Base-by-base conservation (phyloP, 495 filamentous ascomycete species). In the Letharia columbiana region DNA sequence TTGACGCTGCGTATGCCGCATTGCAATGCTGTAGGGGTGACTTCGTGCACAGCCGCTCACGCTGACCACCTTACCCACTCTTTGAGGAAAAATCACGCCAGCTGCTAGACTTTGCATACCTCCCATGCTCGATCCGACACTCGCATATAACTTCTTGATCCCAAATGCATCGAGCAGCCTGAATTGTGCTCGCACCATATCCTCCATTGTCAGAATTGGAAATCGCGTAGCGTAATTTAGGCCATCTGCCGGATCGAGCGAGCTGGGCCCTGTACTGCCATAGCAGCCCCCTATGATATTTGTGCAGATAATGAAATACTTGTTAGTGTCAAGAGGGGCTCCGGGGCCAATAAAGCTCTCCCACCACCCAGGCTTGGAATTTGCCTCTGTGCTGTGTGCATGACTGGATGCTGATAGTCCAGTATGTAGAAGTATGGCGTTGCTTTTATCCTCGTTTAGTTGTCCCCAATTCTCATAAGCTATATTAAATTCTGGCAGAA, bases 111-210 rank as follows among this genome's bases (percentile, higher is more conserved):
- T 95, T 73, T 97, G 92, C 94, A 98, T 98, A 23, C 94, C 94
- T 59, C 93, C 94, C 94, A 99, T 99, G 77, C 91, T 96, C 13
- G 90, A 89, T 18, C 94, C 94, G 28, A 98, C 92, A 60, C 91
- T 96, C 12, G 95, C 93, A 73, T 95, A 91, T 23, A 98, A 80
- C 73, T 86, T 91, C 47, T 85, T 71, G 42, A 98, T 89, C 5
- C 87, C 89, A 20, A 98, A 78, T 33, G 76, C 74, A 74, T 98
- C 94, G 23, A 99, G 81, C 9, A 99, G 82, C 42, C 89, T 81
- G 77, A 97, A 99, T 74, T 99, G 94, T 7, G 92, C 92, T 23
- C 91, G 84, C 11, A 99, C 94, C 94, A 98, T 99, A 77, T 99
- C 94, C 63, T 94, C 86, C 78, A 99, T 87, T 0, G 94, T 99